Conservation (phyloP, 2,329 filamentous ascomycete genomes). For the Zymoseptoria ardabiliae region DNA sequence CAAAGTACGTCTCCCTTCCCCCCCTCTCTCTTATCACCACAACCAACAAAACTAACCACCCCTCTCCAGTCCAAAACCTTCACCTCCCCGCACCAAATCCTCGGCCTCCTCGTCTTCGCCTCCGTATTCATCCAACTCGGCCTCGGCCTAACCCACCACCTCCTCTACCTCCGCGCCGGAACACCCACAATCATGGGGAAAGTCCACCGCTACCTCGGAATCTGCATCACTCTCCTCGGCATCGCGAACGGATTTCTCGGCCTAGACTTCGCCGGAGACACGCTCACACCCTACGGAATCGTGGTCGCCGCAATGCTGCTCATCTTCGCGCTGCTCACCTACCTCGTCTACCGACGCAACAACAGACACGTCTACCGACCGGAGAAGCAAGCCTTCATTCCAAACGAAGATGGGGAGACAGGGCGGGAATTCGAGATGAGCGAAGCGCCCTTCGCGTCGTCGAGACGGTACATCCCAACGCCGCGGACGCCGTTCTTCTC, state of each 20-base stretch:
- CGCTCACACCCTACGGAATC: slow-evolving; percentile 14
- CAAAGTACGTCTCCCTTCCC: slow-evolving; percentile 27
- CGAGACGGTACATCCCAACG: slow-evolving; percentile 15
- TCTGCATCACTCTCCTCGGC: slow-evolving; percentile 47
- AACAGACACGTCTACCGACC: slow-evolving; percentile 15
- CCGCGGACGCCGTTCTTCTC: slow-evolving; percentile 16
- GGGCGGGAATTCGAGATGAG: slow-evolving; percentile 17
- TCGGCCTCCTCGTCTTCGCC: slow-evolving; percentile 37
- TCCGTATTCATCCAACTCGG: slow-evolving; percentile 31
- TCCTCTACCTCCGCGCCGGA: slow-evolving; percentile 26
- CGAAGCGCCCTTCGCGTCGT: slow-evolving; percentile 8
- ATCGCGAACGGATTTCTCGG: slow-evolving; percentile 53
- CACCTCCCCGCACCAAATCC: slow-evolving; percentile 41
- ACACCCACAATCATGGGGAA: slow-evolving; percentile 39
- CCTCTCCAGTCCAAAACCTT: slow-evolving; percentile 34
- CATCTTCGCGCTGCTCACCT: slow-evolving; percentile 10
- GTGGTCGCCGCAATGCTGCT: slow-evolving; percentile 16
- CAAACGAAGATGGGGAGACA: slow-evolving; percentile 2
- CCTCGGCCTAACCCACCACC: slow-evolving; percentile 35
- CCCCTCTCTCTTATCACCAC: not conserved
- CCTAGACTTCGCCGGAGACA: slow-evolving; percentile 49
- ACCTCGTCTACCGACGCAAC: slow-evolving; percentile 11
- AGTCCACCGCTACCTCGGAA: slow-evolving; percentile 53
- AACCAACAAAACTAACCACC: slow-evolving; percentile 1
- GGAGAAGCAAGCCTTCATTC: slow-evolving; percentile 10